A percentile compares a stretch with the other conserved stretches of the same genome.
These are phyloP conservation scores for Helianthus annuus DNA, from an alignment of 129 eudicot genomes.

Conservation along the genomic window DNA sequence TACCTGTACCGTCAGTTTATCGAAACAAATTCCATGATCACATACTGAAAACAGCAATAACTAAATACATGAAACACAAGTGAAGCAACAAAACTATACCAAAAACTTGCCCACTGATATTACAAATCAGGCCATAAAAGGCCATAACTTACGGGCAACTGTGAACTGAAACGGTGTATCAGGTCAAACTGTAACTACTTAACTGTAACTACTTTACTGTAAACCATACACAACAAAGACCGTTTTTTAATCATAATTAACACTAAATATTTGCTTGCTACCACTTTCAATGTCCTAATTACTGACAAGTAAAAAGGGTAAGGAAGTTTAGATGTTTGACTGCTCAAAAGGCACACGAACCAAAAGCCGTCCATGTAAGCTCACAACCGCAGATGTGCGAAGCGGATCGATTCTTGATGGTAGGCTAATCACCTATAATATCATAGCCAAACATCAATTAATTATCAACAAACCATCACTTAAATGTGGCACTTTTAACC, in stretches of 20 bases:
- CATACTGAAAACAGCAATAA: background rate
- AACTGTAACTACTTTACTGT: constrained; percentile 8
- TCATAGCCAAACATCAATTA: constrained; percentile 5
- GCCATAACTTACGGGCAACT: constrained; percentile 16
- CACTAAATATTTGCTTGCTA: constrained; percentile 25
- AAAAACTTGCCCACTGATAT: constrained; percentile 17
- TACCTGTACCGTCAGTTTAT: background rate
- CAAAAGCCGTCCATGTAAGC: constrained; percentile 83
- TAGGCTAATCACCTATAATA: constrained; percentile 63
- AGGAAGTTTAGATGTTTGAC: constrained; percentile 34
- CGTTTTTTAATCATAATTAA: constrained; percentile 9
- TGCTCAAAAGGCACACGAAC: constrained; percentile 89
- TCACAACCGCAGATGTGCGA: constrained; percentile 85
- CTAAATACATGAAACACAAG: background rate
- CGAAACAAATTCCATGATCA: background rate
- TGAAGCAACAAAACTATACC: background rate
- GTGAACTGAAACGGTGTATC: constrained; percentile 7
- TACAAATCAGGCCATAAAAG: constrained; percentile 27
- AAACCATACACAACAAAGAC: constrained; percentile 12
- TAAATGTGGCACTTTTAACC: background rate
- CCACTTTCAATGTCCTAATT: constrained; percentile 11
- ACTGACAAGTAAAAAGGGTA: background rate
- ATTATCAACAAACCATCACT: background rate
- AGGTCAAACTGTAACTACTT: constrained; percentile 9
- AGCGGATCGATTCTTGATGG: constrained; percentile 85